phyloP scores from a whole-genome alignment of 352 stramenopile genomes.

The Globisporangium acanthophoron region DNA sequence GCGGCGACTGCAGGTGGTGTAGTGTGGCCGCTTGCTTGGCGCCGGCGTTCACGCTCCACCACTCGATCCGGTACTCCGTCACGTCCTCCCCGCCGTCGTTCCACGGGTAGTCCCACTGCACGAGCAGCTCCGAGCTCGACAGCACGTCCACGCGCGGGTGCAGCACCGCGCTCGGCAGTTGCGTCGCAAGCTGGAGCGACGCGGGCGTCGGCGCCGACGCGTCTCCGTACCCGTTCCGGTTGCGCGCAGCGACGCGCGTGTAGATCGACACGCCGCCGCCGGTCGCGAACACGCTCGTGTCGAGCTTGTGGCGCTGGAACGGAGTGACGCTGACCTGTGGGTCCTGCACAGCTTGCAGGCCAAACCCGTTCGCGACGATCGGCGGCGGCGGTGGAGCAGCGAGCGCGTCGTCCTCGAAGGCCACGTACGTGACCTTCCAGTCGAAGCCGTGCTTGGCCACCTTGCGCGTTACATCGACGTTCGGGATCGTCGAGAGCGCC shows the following conservation, averaged over 20 bases:
- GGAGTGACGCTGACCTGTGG: conserved; percentile 43
- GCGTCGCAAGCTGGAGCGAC: conserved; percentile 45
- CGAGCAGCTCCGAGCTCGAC: conserved; percentile 53
- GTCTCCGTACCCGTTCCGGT: conserved; percentile 47
- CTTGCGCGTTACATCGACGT: conserved; percentile 81
- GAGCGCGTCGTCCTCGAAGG: conserved; percentile 40
- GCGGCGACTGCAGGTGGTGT: conserved; percentile 30
- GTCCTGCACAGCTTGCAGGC: conserved; percentile 36
- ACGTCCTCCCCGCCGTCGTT: conserved; percentile 65
- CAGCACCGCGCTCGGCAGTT: conserved; percentile 36
- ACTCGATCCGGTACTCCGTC: conserved; percentile 80
- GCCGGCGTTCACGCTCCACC: conserved; percentile 37
- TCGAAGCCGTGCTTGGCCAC: conserved; percentile 86
- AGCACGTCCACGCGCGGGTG: conserved; percentile 37
- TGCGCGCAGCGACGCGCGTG: conserved; percentile 49
- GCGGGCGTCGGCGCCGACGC: conserved; percentile 28
- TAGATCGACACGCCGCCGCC: conserved; percentile 52
- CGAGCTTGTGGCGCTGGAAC: conserved; percentile 40
- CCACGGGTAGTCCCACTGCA: conserved; percentile 72
- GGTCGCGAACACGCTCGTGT: conserved; percentile 14
- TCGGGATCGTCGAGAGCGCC: conserved; percentile 80
- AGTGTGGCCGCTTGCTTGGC: conserved; percentile 49
- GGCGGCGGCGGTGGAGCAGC: background rate
- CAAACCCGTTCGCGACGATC: conserved; percentile 39
- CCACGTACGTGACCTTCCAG: conserved; percentile 91